Evolutionary conservation across 2,329 filamentous ascomycete genomes (phyloP).

Genomic region (Didymella sp.): DNA sequence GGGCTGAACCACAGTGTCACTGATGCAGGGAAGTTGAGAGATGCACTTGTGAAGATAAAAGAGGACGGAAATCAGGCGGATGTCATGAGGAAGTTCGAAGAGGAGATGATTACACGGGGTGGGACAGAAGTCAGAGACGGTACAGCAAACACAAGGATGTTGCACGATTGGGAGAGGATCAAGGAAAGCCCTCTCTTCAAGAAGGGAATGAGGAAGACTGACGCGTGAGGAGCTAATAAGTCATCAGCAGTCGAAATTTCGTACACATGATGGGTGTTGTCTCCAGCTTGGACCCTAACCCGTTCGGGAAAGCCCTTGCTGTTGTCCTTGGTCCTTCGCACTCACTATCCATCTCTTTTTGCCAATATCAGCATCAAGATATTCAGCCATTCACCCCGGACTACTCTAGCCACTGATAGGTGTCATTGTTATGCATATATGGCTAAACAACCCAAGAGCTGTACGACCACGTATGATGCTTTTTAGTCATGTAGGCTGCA

Average conservation of each 20-base stretch:
- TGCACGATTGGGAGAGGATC: constrained; percentile 50
- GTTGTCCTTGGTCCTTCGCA: neutral
- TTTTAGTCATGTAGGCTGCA: neutral
- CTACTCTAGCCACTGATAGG: neutral
- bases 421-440: neutral
- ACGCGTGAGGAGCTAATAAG: neutral
- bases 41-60: constrained; percentile 38
- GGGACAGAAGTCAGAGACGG: constrained; percentile 44
- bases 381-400: neutral
- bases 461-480: neutral
- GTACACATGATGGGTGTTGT: too few species aligned
- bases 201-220: constrained; percentile 40
- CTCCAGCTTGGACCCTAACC: neutral
- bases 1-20: constrained; percentile 58
- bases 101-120: constrained; percentile 52
- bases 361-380: neutral
- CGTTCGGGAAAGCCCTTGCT: neutral
- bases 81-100: constrained; percentile 52
- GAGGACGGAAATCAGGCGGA: constrained; percentile 33
- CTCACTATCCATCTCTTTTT: neutral
- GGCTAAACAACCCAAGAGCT: too few species aligned
- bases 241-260: neutral
- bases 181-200: constrained; percentile 45
- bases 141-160: constrained; percentile 42
- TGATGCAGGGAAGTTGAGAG: constrained; percentile 53